phyloP scores from a whole-genome alignment of 805 yeast species.

The Brettanomyces nanus region DNA sequence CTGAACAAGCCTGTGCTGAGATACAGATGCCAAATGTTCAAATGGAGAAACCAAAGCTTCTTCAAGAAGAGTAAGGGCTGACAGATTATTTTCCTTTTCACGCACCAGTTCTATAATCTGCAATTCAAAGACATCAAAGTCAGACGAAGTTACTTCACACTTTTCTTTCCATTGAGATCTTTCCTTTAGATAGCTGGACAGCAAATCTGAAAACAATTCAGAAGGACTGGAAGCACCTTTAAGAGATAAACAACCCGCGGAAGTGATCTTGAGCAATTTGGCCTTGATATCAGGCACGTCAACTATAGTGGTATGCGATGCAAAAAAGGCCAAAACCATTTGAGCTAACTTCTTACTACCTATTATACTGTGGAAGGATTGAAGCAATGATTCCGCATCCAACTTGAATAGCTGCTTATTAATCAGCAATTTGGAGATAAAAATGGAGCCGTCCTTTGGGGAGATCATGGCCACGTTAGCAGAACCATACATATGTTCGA shows the following conservation, averaged over 20 bases:
- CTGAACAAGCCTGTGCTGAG: conserved; percentile 42
- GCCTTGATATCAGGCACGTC: conserved; percentile 50
- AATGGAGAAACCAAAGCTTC: conserved; percentile 39
- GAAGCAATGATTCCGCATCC: conserved; percentile 40
- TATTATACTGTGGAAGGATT: conserved; percentile 26
- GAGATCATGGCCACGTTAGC: conserved; percentile 45
- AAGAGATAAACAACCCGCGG: conserved; percentile 29
- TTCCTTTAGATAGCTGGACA: conserved; percentile 36
- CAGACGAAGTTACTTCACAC: conserved; percentile 41
- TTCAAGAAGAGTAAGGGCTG: conserved; percentile 55
- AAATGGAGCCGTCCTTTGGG: conserved; percentile 51
- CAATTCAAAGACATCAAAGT: conserved; percentile 47
- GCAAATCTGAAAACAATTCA: conserved; percentile 36
- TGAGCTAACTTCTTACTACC: conserved; percentile 50
- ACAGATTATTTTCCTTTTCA: conserved; percentile 46
- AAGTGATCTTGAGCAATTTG: conserved; percentile 38
- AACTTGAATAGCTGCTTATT: conserved; percentile 35
- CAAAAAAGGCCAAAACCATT: conserved; percentile 53
- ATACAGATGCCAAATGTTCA: conserved; percentile 37
- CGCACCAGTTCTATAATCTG: conserved; percentile 53
- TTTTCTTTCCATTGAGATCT: conserved; percentile 37
- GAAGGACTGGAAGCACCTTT: conserved; percentile 40
- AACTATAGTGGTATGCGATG: conserved; percentile 53
- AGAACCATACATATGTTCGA: conserved; percentile 55
- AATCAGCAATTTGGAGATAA: conserved; percentile 34